Conservation (phyloP, 2,329 filamentous ascomycete species). For the Pestalotiopsis sp. region DNA sequence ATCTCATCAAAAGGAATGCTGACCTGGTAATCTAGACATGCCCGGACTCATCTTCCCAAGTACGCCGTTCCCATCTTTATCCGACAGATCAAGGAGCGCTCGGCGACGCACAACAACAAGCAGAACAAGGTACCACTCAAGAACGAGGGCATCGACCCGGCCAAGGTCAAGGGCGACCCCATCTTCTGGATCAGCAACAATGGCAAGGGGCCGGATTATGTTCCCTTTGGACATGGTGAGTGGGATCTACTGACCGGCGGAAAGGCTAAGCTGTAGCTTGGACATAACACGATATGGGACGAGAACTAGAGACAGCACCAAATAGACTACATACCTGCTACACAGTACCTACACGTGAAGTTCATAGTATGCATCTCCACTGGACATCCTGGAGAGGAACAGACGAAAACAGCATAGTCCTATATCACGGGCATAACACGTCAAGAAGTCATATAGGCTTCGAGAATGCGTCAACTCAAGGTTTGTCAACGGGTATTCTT, state of each 20-base stretch:
- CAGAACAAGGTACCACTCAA: slow-evolving; percentile 75
- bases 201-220: slow-evolving; percentile 57
- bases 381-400: too few relatives aligned
- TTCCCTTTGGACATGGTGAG: slow-evolving; percentile 59
- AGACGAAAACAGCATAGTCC: too few relatives aligned
- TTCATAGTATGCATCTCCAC: too few relatives aligned
- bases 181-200: slow-evolving; percentile 61
- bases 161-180: slow-evolving; percentile 44
- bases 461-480: too few relatives aligned
- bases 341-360: background rate
- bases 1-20: background rate
- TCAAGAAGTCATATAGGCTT: too few relatives aligned
- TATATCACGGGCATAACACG: too few relatives aligned
- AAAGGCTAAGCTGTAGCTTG: slow-evolving; percentile 44
- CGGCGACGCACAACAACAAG: slow-evolving; percentile 76
- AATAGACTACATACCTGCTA: background rate
- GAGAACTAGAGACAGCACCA: background rate
- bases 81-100: slow-evolving; percentile 59
- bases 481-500: too few relatives aligned
- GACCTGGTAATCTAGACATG: slow-evolving; percentile 40
- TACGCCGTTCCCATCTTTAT: slow-evolving; percentile 80
- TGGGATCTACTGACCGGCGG: slow-evolving; percentile 56
- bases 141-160: slow-evolving; percentile 66
- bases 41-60: slow-evolving; percentile 62
- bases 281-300: background rate